Evolutionary conservation across 441 rosid species (phyloP), one percentile per base, ranked within the genome.

Genomic region (Biscutella auriculata): DNA sequence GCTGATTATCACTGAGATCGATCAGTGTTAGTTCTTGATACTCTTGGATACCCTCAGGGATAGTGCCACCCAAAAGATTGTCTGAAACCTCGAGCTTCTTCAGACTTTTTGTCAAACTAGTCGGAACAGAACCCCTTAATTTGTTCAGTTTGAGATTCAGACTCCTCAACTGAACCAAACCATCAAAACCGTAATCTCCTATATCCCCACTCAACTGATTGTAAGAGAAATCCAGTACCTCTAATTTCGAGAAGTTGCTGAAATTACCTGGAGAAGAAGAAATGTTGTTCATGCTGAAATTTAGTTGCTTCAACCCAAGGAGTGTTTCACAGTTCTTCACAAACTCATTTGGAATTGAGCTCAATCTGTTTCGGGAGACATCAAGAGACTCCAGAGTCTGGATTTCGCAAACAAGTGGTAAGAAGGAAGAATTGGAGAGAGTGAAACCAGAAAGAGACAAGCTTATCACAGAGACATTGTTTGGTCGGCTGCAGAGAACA

Each of bases 191-290:
- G 6, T 47, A 66, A 50, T 29, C 51, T n/a, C 44, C 13, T 39
- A 81, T 55, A 27, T 11, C 40, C 35, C 88, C 86, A 41, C 0
- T 13, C 63, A 83, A 32, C 3, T 0, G 0, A 76, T 90, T 87
- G 65, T 36, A 13, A 56, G 95, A 75, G 53, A 87, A 60, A 70
- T 90, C 91, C 44, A 90, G 68, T 44, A 12, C 41, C 49, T 80
- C 77, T 42, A 87, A 69, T 55, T 66, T 82, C 48, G 15, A 43
- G 68, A 87, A 84, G 9, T 71, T 73, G 25, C 10, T 19, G 61
- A 87, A 84, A 68, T 42, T 11, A 60, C 23, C 23, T 19, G 85
- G 87, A 72, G 76, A 67, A 57, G 65, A 25, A 71, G 0, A 52
- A 62, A 84, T 40, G 17, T 1, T 9, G 73, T 74, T 90, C 19